Conservation (phyloP, 208 protist genomes). For the Trypanosoma avium region DNA sequence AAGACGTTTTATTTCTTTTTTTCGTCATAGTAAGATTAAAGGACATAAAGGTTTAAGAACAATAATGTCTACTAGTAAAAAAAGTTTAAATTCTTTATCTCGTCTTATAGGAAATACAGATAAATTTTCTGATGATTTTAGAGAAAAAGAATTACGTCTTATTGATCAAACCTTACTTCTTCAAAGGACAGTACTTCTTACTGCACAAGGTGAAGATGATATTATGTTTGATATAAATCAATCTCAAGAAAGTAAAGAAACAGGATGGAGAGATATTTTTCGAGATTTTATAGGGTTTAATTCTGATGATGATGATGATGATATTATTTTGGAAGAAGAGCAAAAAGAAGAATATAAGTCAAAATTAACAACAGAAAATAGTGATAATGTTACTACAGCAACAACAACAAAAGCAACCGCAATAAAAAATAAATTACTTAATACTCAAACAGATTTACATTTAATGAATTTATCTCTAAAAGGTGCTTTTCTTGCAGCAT, state of each 20-base stretch:
- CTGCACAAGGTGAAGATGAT: constrained; percentile 9
- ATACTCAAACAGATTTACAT: constrained; percentile 28
- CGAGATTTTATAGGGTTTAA: background rate
- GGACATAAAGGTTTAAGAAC: too few species aligned
- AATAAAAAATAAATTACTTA: background rate
- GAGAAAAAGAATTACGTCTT: constrained; percentile 15
- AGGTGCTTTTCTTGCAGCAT: constrained; percentile 34
- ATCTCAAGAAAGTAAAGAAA: background rate
- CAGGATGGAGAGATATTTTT: background rate
- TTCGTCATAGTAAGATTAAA: background rate
- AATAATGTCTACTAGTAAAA: too few species aligned
- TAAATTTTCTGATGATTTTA: background rate
- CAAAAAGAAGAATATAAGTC: too few species aligned
- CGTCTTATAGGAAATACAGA: background rate
- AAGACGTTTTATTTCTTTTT: constrained; percentile 10
- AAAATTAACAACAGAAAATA: too few species aligned
- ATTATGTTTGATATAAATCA: background rate
- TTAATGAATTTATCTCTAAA: constrained; percentile 37
- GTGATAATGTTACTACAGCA: too few species aligned
- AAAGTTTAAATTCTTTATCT: background rate
- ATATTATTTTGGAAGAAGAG: background rate
- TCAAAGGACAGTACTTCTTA: constrained; percentile 16
- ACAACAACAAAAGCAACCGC: too few species aligned
- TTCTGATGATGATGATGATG: background rate
- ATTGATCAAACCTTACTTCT: constrained; percentile 20